phyloP scores from a whole-genome alignment of 2,329 filamentous ascomycete species.

The Fusarium pseudoanthophilum region DNA sequence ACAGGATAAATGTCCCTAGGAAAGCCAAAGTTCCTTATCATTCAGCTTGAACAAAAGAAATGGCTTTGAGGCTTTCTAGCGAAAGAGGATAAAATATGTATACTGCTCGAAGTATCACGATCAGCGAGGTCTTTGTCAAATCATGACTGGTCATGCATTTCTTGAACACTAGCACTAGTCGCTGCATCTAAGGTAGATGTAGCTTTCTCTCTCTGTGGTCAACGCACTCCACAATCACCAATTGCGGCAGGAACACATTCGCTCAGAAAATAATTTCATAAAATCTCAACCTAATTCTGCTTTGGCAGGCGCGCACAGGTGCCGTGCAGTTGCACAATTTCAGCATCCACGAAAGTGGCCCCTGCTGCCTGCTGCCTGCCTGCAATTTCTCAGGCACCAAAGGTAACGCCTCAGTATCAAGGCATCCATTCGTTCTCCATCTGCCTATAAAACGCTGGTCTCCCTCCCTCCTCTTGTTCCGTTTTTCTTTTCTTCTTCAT shows the following conservation, averaged over 20 bases:
- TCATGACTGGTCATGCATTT: background rate
- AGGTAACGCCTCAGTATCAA: conserved; percentile 8
- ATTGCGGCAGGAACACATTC: background rate
- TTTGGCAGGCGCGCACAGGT: background rate
- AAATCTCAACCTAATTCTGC: background rate
- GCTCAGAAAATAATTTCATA: background rate
- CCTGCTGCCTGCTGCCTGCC: conserved; percentile 1
- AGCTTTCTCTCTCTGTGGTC: background rate
- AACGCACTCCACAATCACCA: background rate
- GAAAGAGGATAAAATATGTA: background rate
- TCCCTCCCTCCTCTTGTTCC: conserved; percentile 5
- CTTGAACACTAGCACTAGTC: background rate
- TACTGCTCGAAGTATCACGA: background rate
- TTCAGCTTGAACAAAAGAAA: background rate
- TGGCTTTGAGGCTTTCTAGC: background rate
- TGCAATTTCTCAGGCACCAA: conserved; percentile 14
- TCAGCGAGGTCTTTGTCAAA: background rate
- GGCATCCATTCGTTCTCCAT: background rate
- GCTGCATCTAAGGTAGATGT: background rate
- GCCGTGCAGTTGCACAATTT: background rate
- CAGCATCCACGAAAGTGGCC: background rate
- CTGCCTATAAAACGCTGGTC: conserved; percentile 48
- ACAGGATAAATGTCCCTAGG: background rate
- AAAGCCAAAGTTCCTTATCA: background rate
- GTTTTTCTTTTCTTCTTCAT: conserved; percentile 58